Base-by-base conservation (phyloP, 768 basidiomycete genomes). In the Dendrothele bispora region DNA sequence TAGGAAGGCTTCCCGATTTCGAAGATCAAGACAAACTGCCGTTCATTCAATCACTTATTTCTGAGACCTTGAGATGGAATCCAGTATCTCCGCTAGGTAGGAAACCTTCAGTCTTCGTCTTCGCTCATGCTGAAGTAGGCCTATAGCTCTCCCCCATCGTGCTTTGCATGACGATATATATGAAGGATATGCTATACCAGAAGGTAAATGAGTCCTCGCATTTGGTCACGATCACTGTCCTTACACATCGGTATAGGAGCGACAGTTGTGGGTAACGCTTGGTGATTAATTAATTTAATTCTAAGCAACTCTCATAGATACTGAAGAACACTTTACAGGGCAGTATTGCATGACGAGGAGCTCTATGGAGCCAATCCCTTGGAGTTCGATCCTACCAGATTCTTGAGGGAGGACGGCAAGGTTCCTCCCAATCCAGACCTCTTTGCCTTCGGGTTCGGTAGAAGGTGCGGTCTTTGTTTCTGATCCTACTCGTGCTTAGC, bases 51-150 rank as follows among this genome's bases (percentile, higher is more conserved):
- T 70, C 68, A 0, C 46, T 72, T 1, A 18, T 65, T 3, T 59
- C 60, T 25, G 72, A 73, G 46, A 55, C 58, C 18, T 40, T 71
- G 46, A 50, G 72, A 38, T 63, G 57, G 59, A 51, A 54, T 18
- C 55, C 59, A 7, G 56, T 65, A 7, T 20, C 43, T 3, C 59
- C 65, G 2, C 32, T 67, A 1, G 60, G 67, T 65, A 30, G 7
- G 51, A 39, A 34, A 8, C 35, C 22, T 28, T 17, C 22, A 4
- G 11, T 39, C 6, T 43, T 22, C 7, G n/a, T 8, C 21, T 7
- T 24, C 7, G 20, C n/a, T 0, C 11, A 2, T 24, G 24, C 20
- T 18, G 7, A 46, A 7, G 25, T 45, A 14, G 27, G 8, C 42
- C 17, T 4, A 6, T 7, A 45, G 43, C 20, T 15, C 17, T 38